Base-by-base conservation (phyloP, 495 filamentous ascomycete genomes). In the Neurospora discreta region DNA sequence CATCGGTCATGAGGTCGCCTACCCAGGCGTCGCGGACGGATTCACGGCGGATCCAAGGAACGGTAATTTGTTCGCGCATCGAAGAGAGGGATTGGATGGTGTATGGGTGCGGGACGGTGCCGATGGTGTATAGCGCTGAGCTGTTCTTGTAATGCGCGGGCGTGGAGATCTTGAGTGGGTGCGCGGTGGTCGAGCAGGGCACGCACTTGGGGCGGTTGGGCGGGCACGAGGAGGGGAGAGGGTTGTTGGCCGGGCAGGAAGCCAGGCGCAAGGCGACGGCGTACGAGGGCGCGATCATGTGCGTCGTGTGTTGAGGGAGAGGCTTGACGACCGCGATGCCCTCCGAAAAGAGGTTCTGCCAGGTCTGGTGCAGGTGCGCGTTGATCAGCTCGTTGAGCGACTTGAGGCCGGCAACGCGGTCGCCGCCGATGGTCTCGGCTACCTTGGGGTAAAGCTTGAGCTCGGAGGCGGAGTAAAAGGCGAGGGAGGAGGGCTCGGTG, bases 101-200 rank as follows among this genome's bases (percentile, higher is more conserved):
- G 81, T 92, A 97, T 0, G 95, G 95, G 75, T 99, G 95, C 0
- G 95, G 95, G 7, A 98, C 89, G 9, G 89, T 91, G 75, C 90
- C 93, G 74, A 98, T 92, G 20, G 90, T 92, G 82, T 93, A 98
- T 16, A 89, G 75, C 10, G 82, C 83, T 2, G 88, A 85, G 11
- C 84, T 86, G 77, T 93, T 91, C 43, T 82, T 82, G 78, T 90
- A 91, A 18, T 79, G 80, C 3, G 84, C 75, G 1, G 88, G 88
- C 10, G 88, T 90, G 41, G 80, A 83, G 73, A 93, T 85, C 71
- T 81, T 82, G 73, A 87, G 75, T 3, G 88, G 85, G 39, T 87
- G 84, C 8, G 84, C 81, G 2, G 13, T 30, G 20, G 87, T 76
- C 71, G 88, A 85, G 81, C 95, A 99, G 15, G 90, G 88, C 20